Evolutionary conservation across 208 protist species (phyloP), one percentile per base, ranked within the genome.

Genomic region (Leishmania braziliensis): DNA sequence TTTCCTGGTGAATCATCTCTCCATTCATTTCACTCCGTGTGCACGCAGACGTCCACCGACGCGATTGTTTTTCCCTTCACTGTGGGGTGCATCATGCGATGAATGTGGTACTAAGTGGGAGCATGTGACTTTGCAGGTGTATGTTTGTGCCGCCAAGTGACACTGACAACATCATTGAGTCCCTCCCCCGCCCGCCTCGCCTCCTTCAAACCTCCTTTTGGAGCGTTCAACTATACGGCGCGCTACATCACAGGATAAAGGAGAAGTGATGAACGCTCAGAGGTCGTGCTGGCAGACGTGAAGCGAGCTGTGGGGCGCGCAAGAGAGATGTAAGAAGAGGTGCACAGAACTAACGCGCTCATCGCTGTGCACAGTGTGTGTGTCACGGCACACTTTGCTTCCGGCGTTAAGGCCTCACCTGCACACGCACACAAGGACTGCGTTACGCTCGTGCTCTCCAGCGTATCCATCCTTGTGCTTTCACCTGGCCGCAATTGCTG

Each of bases 161-260:
- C 46, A 8, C 36, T 18, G 68, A 48, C 23, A 46, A 46, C 46
- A 73, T 73, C 68, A 73, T 73, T 48, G 68, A 33, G 39, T 60
- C 23, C 51, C 8, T 23, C 50, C 33, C 12, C 51, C 5, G 23
- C 48, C 50, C 48, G 20, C 51, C 51, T 23, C 20, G 8, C 68
- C 46, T 54, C 36, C 29, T 29, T 73, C 68, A 53, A 73, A 33
- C 68, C 68, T 53, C 23, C 26, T 53, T 46, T 53, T 39, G 51
- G 5, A 60, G 70, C 29, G 29, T 60, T 46, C 26, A 46, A 60
- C 71, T 43, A n/a, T 76, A 46, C 3, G 71, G 20, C 43, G 18
- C 71, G 39, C 71, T 76, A 76, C 71, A 76, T 76, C 50, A 18
- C 20, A 76, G 60, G 71, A 76, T 60, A 46, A 60, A 26, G 18